phyloP scores from a whole-genome alignment of 495 filamentous ascomycete species.

The Talaromyces adpressus region DNA sequence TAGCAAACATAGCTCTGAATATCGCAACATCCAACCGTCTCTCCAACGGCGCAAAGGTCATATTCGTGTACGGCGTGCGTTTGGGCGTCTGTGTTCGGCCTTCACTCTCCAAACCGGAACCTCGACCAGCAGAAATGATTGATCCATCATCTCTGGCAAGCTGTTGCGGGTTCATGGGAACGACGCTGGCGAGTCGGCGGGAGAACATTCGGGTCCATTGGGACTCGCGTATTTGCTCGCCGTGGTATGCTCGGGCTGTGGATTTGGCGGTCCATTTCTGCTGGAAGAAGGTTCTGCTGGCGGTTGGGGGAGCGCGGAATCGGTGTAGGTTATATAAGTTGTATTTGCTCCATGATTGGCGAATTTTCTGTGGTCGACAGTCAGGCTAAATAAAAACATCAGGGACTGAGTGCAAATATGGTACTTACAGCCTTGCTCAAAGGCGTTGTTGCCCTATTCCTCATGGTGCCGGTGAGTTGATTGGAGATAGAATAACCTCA shows the following conservation, averaged over 20 bases:
- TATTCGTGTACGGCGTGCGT: slow-evolving; percentile 78
- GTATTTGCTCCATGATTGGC: slow-evolving; percentile 97
- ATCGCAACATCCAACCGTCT: slow-evolving; percentile 85
- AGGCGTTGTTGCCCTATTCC: slow-evolving; percentile 40
- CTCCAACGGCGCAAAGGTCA: slow-evolving; percentile 88
- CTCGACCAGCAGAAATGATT: slow-evolving; percentile 70
- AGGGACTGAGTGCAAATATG: neutral
- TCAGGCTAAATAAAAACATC: neutral
- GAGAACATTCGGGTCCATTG: slow-evolving; percentile 92
- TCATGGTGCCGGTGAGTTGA: slow-evolving; percentile 25
- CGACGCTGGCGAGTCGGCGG: slow-evolving; percentile 65
- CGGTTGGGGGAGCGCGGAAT: slow-evolving; percentile 30
- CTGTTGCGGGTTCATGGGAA: slow-evolving; percentile 72
- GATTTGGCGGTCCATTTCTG: slow-evolving; percentile 95
- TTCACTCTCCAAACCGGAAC: slow-evolving; percentile 53
- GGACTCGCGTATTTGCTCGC: slow-evolving; percentile 82
- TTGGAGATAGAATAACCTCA: neutral
- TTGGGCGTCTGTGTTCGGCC: slow-evolving; percentile 10
- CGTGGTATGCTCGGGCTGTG: slow-evolving; percentile 77
- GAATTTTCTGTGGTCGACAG: slow-evolving; percentile 60
- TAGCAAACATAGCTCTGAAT: slow-evolving; percentile 88
- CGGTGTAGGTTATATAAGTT: slow-evolving; percentile 82
- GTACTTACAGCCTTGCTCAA: slow-evolving; percentile 37
- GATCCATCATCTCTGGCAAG: slow-evolving; percentile 77
- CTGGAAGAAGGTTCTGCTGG: slow-evolving; percentile 75